These are phyloP conservation scores for Vanrija humicola DNA, from an alignment of 1,284 basidiomycete species.

Conservation along the genomic window DNA sequence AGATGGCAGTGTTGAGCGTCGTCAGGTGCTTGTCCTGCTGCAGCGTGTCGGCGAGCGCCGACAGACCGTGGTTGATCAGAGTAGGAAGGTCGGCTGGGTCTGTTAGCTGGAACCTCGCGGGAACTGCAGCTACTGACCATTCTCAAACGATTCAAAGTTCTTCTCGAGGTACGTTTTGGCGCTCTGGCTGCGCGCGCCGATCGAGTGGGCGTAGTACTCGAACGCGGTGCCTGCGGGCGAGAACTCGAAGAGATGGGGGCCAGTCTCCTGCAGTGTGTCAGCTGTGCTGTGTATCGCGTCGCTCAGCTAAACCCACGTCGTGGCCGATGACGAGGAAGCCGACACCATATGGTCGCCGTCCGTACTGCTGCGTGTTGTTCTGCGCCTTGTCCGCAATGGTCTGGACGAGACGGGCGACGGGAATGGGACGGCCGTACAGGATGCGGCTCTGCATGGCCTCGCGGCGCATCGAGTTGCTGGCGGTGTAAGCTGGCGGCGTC, in stretches of 20 bases:
- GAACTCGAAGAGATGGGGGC: slow-evolving; percentile 97
- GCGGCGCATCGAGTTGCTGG: slow-evolving; percentile 97
- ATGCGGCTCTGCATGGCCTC: slow-evolving; percentile 94
- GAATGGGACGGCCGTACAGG: slow-evolving; percentile 90
- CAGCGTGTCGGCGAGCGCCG: slow-evolving; percentile 87
- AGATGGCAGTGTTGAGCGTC: slow-evolving; percentile 85
- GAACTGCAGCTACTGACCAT: slow-evolving; percentile 64
- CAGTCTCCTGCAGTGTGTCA: slow-evolving; percentile 58
- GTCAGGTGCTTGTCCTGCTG: slow-evolving; percentile 96
- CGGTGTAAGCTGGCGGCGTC: background rate
- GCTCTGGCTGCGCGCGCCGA: slow-evolving; percentile 94
- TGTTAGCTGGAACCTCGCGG: too few relatives aligned
- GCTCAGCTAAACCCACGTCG: slow-evolving; percentile 55
- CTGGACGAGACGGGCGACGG: slow-evolving; percentile 86
- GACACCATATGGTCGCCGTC: slow-evolving; percentile 94
- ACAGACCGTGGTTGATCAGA: slow-evolving; percentile 83
- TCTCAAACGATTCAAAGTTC: slow-evolving; percentile 79
- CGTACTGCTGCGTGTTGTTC: slow-evolving; percentile 98
- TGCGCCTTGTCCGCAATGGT: slow-evolving; percentile 97
- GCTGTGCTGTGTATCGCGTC: background rate
- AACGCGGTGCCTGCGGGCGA: slow-evolving; percentile 95
- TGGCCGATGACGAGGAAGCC: slow-evolving; percentile 97
- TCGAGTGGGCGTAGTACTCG: slow-evolving; percentile 98
- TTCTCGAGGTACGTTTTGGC: slow-evolving; percentile 98
- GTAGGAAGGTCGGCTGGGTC: slow-evolving; percentile 70